A percentile compares a stretch with the other conserved stretches of the same genome.
phyloP scores from a whole-genome alignment of 2,329 filamentous ascomycete species.

The Colletotrichum lindemuthianum region DNA sequence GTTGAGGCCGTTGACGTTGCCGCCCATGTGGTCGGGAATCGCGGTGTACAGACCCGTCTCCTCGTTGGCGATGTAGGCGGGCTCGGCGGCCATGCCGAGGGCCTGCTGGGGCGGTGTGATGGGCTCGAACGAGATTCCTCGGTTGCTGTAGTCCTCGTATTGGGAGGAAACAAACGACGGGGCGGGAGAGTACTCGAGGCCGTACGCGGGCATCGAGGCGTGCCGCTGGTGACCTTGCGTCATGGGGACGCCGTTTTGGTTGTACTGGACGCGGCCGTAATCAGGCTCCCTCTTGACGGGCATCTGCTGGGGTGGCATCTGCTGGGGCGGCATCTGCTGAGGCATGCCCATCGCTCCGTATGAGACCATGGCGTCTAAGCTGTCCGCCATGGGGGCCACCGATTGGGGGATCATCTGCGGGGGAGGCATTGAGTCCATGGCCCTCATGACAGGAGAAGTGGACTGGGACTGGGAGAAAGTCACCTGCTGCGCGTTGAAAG shows the following conservation, averaged over 20 bases:
- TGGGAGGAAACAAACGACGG: constrained; percentile 99
- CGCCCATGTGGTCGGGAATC: constrained; percentile 84
- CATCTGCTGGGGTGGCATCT: constrained; percentile 61
- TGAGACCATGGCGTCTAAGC: constrained; percentile 78
- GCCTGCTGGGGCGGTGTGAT: constrained; percentile 95
- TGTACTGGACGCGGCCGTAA: constrained; percentile 84
- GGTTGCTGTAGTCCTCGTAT: constrained; percentile 97
- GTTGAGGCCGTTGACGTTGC: constrained; percentile 80
- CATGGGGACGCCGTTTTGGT: constrained; percentile 89
- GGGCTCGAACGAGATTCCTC: constrained; percentile 95
- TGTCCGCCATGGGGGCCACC: constrained; percentile 67
- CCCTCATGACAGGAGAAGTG: constrained; percentile 87
- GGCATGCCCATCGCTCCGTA: constrained; percentile 69
- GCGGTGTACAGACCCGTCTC: constrained; percentile 96
- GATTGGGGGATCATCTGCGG: constrained; percentile 78
- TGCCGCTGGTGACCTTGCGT: constrained; percentile 88
- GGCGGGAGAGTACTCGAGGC: constrained; percentile 95
- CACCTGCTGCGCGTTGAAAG: constrained; percentile 83
- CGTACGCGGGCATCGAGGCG: constrained; percentile 97
- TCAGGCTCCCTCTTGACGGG: constrained; percentile 88
- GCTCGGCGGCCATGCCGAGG: constrained; percentile 82
- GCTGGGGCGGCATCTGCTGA: constrained; percentile 50
- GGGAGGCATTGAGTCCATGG: constrained; percentile 93
- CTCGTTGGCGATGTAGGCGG: constrained; percentile 97
- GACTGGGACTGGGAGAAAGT: constrained; percentile 80